Base-by-base conservation (phyloP, 2,329 filamentous ascomycete genomes). In the Tricladium varicosporioides region DNA sequence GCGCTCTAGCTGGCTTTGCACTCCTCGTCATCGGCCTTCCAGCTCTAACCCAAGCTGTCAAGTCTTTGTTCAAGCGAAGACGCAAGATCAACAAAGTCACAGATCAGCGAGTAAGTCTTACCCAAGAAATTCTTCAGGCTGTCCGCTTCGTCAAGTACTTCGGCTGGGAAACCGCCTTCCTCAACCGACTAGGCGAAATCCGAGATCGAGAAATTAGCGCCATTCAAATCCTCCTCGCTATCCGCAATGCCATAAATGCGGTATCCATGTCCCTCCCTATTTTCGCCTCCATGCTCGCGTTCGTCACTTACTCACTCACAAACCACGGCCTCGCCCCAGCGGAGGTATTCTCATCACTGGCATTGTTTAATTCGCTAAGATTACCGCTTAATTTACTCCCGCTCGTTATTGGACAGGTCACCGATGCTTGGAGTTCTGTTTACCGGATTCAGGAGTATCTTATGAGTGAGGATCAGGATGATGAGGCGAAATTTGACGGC, bases 111-210 rank as follows among this genome's bases (percentile, higher is more conserved):
- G 92, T 97, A 7, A 89, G 89, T 52, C 77, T 97, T 33, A 97
- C 92, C 0, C 92, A 97, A 70, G 93, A 97, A 70, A 96, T 97
- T 51, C 69, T 97, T 13, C 88, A 92, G 64, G 90, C 91, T 0
- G 92, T 97, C 19, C 84, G 92, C 22, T 97, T 97, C 68, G 93
- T 97, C 74, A 97, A 97, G 72, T 97, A 85, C 72, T 97, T 97
- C 70, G 92, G 92, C 7, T 97, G 93, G 93, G 93, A 97, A 71
- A 87, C 82, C 57, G 88, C 90, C 33, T 97, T 97, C 69, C 76
- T 97, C 11, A 80, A 85, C 51, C 85, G 92, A 13, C 80, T 97
- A 14, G 83, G 84, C 50, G 80, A 85, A 19, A 88, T 96, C 60
- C 84, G 93, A 57, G 79, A 79, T 52, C 81, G 81, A 59, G 93